A percentile compares a stretch with the other conserved stretches of the same genome.
These are phyloP conservation scores for Trichoderma brevicompactum DNA, from an alignment of 2,329 filamentous ascomycete genomes.

Conservation along the genomic window DNA sequence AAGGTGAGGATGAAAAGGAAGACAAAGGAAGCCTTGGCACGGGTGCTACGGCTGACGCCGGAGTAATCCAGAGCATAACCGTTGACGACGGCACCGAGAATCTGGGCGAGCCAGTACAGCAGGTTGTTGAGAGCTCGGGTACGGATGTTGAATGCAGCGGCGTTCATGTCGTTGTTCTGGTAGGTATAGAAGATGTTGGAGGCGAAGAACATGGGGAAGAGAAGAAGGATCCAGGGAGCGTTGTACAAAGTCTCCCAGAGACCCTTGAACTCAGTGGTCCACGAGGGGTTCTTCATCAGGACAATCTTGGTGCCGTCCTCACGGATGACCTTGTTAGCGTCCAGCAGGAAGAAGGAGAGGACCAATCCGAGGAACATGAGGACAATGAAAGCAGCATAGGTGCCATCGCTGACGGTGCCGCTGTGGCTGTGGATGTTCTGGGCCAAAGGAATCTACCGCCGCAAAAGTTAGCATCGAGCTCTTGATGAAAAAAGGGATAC, in stretches of 20 bases:
- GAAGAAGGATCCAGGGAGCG: constrained; percentile 72
- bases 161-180: constrained; percentile 63
- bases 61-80: constrained; percentile 64
- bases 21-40: constrained; percentile 66
- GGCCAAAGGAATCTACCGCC: constrained; percentile 62
- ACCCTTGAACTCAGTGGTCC: constrained; percentile 77
- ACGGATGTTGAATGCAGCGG: constrained; percentile 58
- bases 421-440: constrained; percentile 65
- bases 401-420: constrained; percentile 69
- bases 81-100: constrained; percentile 56
- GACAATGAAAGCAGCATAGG: constrained; percentile 88
- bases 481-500: neutral
- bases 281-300: constrained; percentile 88
- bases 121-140: constrained; percentile 59
- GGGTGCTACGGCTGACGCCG: constrained; percentile 74
- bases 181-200: constrained; percentile 62
- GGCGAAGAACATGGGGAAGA: constrained; percentile 59
- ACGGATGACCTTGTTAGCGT: constrained; percentile 74
- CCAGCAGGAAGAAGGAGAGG: constrained; percentile 70
- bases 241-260: constrained; percentile 72
- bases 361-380: constrained; percentile 75
- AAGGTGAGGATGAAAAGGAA: constrained; percentile 72
- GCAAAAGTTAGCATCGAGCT: neutral
- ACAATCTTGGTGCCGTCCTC: constrained; percentile 80
- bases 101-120: constrained; percentile 61